Evolutionary conservation across 139 green algal genomes (phyloP), one percentile per base, ranked within the genome.

Genomic region (Trebouxia sp.): DNA sequence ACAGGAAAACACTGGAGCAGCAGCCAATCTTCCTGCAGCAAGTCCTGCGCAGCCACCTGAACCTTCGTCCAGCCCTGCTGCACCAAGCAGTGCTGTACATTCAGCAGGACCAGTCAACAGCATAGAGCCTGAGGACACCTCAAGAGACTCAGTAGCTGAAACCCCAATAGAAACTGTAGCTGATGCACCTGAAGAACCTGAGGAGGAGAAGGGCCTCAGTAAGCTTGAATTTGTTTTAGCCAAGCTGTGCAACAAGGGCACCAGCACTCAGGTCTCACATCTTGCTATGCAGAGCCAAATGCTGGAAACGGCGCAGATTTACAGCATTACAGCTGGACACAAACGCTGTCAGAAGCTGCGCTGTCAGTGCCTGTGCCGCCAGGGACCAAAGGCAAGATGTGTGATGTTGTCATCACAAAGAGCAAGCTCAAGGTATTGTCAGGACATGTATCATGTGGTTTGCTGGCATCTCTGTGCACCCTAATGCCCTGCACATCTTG

Each of bases 341-440:
- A 99, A 86, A 97, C 94, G 0, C 93, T 99, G 65, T 32, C 48
- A 12, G 97, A 99, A 70, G 87, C 96, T 39, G 89, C 83, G 5
- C 79, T 98, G 17, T 83, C 14, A 0, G 87, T 99, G 20, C 91
- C 89, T 0, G 86, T 99, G 37, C 93, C 94, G 0, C 24, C 80
- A 0, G 94, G 94, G 50, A 98, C 92, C 20, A 91, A 89, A 65
- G 87, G 88, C 22, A 78, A 82, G 9, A 58, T 66, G 35, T 92
- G 88, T 43, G 79, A 88, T 62, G 86, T 93, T 17, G 32, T 85
- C 20, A 96, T 98, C 45, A 89, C 51, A 37, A 91, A 90, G 53
- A 87, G 82, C 8, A 82, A 83, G 30, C 86, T 99, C 9, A 89
- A 86, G 24, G 86, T 97, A 87, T 80, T 12, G 7, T 95, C 53